Conservation (phyloP, 768 basidiomycete species). For the Podaxis sp. region DNA sequence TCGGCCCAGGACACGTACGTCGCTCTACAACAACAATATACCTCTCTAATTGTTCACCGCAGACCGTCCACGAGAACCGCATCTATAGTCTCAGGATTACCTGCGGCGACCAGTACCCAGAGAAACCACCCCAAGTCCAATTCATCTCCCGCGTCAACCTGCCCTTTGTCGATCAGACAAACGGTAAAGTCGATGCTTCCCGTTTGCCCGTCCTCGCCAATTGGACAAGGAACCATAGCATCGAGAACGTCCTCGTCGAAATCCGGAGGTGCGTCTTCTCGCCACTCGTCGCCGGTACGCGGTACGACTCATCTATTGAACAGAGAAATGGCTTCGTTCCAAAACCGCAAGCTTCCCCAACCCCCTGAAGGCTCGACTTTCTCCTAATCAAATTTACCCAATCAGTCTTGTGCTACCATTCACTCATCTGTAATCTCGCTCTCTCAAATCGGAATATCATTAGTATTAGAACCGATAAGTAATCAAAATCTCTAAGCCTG, state of each 20-base stretch:
- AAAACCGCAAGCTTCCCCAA: constrained; percentile 93
- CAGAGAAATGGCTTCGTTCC: constrained; percentile 93
- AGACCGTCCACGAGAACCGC: constrained; percentile 98
- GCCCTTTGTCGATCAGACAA: constrained; percentile 77
- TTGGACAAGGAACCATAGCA: constrained; percentile 76
- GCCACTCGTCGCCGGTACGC: background rate
- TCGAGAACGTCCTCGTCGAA: constrained; percentile 91
- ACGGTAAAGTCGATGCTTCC: constrained; percentile 76
- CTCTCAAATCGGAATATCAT: background rate
- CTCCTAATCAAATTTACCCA: constrained; percentile 26
- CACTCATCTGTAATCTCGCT: background rate
- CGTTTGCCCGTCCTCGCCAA: constrained; percentile 71
- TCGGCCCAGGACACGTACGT: constrained; percentile 94
- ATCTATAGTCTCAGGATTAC: constrained; percentile 94
- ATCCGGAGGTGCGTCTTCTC: constrained; percentile 72
- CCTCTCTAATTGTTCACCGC: constrained; percentile 17
- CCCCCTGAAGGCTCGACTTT: constrained; percentile 86
- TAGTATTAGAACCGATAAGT: background rate
- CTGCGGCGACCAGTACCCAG: constrained; percentile 78
- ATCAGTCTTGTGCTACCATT: background rate
- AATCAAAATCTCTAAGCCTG: background rate
- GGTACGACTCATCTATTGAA: constrained; percentile 2
- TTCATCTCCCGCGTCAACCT: constrained; percentile 92
- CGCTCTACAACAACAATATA: background rate
- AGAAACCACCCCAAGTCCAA: constrained; percentile 73